Percentiles rank a stretch among this genome's conserved stretches.
Conservation (phyloP, 495 filamentous ascomycete genomes). For the Tuber umbilicatum region DNA sequence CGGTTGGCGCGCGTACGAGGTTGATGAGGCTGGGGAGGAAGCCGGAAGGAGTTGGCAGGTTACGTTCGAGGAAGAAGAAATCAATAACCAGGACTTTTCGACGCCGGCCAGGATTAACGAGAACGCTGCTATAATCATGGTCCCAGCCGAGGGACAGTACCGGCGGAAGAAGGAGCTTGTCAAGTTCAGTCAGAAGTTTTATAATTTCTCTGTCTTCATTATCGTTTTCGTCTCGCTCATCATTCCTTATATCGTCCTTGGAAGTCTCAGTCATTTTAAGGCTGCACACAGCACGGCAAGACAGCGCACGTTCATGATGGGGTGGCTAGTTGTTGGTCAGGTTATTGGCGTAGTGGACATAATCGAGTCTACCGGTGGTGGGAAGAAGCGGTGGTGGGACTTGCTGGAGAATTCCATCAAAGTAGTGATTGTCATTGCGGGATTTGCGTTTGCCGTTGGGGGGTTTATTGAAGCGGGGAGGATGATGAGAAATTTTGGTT, state of each 20-base stretch:
- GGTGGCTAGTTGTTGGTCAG: slow-evolving; percentile 43
- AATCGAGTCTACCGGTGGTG: slow-evolving; percentile 30
- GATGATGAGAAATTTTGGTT: slow-evolving; percentile 40
- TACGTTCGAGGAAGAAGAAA: slow-evolving; percentile 15
- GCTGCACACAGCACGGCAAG: slow-evolving; percentile 31
- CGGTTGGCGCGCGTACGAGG: slow-evolving; percentile 22
- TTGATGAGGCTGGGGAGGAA: slow-evolving; percentile 26
- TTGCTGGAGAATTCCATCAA: slow-evolving; percentile 20
- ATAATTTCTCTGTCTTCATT: slow-evolving; percentile 21
- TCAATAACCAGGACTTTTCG: background rate
- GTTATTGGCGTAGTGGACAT: slow-evolving; percentile 33
- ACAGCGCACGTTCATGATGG: slow-evolving; percentile 45
- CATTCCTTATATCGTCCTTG: slow-evolving; percentile 43
- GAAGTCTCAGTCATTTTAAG: slow-evolving; percentile 40
- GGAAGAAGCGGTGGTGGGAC: slow-evolving; percentile 30
- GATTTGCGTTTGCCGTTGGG: slow-evolving; percentile 33
- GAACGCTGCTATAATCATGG: slow-evolving; percentile 13
- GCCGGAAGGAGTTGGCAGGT: slow-evolving; percentile 28
- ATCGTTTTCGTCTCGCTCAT: slow-evolving; percentile 31
- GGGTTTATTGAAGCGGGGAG: slow-evolving; percentile 36
- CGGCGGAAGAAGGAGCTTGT: slow-evolving; percentile 23
- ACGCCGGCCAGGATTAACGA: background rate
- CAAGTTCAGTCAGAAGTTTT: slow-evolving; percentile 23
- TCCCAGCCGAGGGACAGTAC: slow-evolving; percentile 31
- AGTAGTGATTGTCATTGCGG: slow-evolving; percentile 16